phyloP scores from a whole-genome alignment of 1,284 basidiomycete genomes.

The Sphagnurus paluster region DNA sequence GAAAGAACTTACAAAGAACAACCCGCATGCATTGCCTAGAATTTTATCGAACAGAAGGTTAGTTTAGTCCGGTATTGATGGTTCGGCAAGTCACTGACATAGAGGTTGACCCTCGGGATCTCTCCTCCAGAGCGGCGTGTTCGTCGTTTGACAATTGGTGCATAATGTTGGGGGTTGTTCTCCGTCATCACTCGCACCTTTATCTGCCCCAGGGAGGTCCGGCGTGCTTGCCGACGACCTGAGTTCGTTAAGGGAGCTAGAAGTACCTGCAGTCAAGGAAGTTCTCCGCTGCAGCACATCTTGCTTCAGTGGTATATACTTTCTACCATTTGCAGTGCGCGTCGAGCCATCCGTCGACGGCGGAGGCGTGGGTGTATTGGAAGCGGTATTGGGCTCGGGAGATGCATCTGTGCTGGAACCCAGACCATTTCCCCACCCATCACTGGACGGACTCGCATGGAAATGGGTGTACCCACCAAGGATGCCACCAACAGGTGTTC shows the following conservation, averaged over 20 bases:
- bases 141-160: constrained; percentile 94
- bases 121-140: constrained; percentile 92
- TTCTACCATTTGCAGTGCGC: constrained; percentile 37
- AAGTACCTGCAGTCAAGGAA: constrained; percentile 35
- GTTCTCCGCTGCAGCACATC: constrained; percentile 55
- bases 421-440: constrained; percentile 71
- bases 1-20: constrained; percentile 77
- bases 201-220: constrained; percentile 42
- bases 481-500: constrained; percentile 20
- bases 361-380: constrained; percentile 71
- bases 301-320: constrained; percentile 63
- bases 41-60: constrained; percentile 11
- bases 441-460: constrained; percentile 79
- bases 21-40: constrained; percentile 80
- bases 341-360: constrained; percentile 52
- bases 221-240: constrained; percentile 58
- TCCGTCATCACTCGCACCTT: constrained; percentile 60
- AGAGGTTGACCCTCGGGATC: constrained; percentile 95
- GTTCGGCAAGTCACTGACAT: constrained; percentile 48
- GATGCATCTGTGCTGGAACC: constrained; percentile 69
- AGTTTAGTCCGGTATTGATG: constrained; percentile 14
- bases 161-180: constrained; percentile 80
- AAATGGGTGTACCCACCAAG: constrained; percentile 49
- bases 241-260: constrained; percentile 35
- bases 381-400: constrained; percentile 71